Conservation (phyloP, 108 stramenopile genomes). For the Skeletonema tropicum region DNA sequence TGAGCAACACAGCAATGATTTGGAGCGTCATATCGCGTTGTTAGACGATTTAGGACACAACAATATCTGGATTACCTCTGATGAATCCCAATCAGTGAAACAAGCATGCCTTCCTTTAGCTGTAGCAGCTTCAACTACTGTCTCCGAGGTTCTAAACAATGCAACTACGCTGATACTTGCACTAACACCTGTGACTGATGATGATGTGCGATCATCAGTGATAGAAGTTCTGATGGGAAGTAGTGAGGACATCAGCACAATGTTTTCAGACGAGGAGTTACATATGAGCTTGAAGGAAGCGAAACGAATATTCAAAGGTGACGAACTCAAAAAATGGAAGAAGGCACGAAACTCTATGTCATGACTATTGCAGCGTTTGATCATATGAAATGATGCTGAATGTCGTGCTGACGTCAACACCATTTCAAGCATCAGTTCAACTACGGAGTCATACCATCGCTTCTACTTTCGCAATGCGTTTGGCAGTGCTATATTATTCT, state of each 20-base stretch:
- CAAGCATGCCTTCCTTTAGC: conserved; percentile 66
- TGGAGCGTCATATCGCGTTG: conserved; percentile 58
- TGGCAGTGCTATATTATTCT: too few species aligned
- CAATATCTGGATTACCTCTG: conserved; percentile 60
- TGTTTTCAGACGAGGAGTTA: conserved; percentile 64
- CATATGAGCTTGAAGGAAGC: conserved; percentile 63
- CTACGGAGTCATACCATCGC: too few species aligned
- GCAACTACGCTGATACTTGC: conserved; percentile 39
- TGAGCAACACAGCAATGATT: conserved; percentile 26
- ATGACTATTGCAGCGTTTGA: too few species aligned
- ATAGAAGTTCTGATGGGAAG: conserved; percentile 51
- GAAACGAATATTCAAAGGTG: conserved; percentile 60
- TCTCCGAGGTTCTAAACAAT: conserved; percentile 34
- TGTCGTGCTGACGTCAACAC: too few species aligned
- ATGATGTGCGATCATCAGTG: conserved; percentile 51
- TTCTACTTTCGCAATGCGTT: too few species aligned
- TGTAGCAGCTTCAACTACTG: conserved; percentile 16
- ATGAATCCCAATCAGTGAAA: conserved; percentile 54
- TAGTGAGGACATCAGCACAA: conserved; percentile 3
- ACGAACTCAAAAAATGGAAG: conserved; percentile 71
- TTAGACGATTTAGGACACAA: conserved; percentile 26
- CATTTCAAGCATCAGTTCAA: too few species aligned
- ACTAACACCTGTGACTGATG: conserved; percentile 10
- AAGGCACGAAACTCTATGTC: neutral
- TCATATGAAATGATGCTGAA: too few species aligned